A percentile compares a stretch with the other conserved stretches of the same genome.
Evolutionary conservation across 2,329 filamentous ascomycete genomes (phyloP).

Genomic region (Cytospora piceicola): DNA sequence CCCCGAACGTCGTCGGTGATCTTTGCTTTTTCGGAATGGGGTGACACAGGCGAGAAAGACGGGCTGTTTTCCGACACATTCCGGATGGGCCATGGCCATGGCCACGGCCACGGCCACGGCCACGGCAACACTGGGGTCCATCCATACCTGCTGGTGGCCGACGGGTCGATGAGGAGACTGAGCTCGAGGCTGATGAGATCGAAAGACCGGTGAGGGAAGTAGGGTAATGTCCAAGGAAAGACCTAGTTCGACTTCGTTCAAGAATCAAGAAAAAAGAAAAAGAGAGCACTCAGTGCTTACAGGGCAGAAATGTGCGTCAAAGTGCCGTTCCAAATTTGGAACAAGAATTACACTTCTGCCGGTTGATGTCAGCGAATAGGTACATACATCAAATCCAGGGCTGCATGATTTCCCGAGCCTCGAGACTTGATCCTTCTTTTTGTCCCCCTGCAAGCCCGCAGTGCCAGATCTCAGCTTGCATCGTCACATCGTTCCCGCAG

Average conservation of each 20-base stretch:
- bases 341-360: too few relatives aligned
- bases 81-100: conserved; percentile 7
- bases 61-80: conserved; percentile 27
- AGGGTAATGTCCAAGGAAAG: background rate
- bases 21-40: conserved; percentile 15
- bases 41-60: conserved; percentile 22
- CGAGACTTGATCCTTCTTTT: background rate
- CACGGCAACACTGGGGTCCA: background rate
- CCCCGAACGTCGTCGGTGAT: conserved; percentile 27
- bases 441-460: conserved; percentile 12
- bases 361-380: too few relatives aligned
- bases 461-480: conserved; percentile 28
- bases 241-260: background rate
- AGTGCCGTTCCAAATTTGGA: conserved; percentile 9
- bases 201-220: background rate
- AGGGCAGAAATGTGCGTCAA: background rate
- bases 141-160: background rate
- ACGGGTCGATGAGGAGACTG: background rate
- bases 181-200: background rate
- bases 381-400: too few relatives aligned
- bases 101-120: background rate
- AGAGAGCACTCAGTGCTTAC: too few relatives aligned
- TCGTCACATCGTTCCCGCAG: conserved; percentile 14
- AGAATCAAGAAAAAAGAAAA: background rate
- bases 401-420: background rate